Percentiles rank a stretch among this genome's conserved stretches.
Evolutionary conservation across 805 yeast species (phyloP).

Genomic region (Wickerhamiella sergipiensis): DNA sequence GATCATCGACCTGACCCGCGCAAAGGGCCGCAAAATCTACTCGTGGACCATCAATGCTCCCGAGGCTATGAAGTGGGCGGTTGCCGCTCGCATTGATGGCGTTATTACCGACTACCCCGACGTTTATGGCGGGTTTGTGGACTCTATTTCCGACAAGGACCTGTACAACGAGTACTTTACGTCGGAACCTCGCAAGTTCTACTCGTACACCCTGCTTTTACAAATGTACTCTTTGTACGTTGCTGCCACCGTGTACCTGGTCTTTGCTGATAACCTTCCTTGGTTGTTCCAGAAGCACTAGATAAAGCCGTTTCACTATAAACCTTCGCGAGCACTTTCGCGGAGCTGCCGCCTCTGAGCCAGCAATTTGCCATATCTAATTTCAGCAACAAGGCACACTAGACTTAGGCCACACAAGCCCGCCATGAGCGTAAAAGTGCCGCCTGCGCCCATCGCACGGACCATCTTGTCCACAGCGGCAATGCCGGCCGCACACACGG

Average conservation of each 20-base stretch:
- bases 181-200: conserved; percentile 17
- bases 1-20: conserved; percentile 23
- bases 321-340: neutral
- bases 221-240: conserved; percentile 15
- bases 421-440: conserved; percentile 62
- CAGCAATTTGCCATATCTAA: neutral
- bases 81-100: conserved; percentile 26
- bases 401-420: conserved; percentile 22
- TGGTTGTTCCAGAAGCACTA: conserved; percentile 10
- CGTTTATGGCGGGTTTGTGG: conserved; percentile 12
- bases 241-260: conserved; percentile 12
- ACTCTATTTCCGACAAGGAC: conserved; percentile 15
- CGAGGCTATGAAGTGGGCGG: conserved; percentile 27
- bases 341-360: neutral
- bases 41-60: conserved; percentile 41
- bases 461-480: conserved; percentile 56
- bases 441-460: conserved; percentile 46
- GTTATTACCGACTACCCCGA: conserved; percentile 32
- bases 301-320: too few species aligned
- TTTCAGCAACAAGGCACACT: conserved; percentile 5
- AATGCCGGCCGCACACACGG: conserved; percentile 53
- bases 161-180: conserved; percentile 17
- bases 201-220: conserved; percentile 10
- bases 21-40: conserved; percentile 27
- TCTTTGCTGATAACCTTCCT: conserved; percentile 14